A percentile compares a stretch with the other conserved stretches of the same genome.
These are phyloP conservation scores for Apophysomyces ossiformis DNA, from an alignment of 371 early-diverging fungal species.

Conservation along the genomic window DNA sequence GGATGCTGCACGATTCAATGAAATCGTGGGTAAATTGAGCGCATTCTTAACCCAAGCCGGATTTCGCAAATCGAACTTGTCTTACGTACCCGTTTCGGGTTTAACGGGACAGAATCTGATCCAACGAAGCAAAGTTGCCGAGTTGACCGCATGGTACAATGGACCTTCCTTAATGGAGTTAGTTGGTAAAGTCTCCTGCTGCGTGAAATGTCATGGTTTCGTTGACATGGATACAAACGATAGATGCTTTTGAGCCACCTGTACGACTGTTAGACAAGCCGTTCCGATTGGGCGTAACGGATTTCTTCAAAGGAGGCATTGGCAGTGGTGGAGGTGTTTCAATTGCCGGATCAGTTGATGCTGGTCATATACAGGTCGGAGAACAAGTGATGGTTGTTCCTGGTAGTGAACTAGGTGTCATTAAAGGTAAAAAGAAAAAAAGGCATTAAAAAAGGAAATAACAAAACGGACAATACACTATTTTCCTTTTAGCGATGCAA, in stretches of 20 bases:
- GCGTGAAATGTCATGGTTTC: background rate
- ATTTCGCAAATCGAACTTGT: conserved; percentile 71
- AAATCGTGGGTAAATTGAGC: conserved; percentile 68
- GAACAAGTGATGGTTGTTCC: conserved; percentile 85
- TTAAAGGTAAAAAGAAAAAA: conserved; percentile 66
- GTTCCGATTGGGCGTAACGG: conserved; percentile 82
- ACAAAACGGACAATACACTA: background rate
- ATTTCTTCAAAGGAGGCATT: conserved; percentile 84
- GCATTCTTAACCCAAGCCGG: conserved; percentile 77
- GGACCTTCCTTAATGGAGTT: conserved; percentile 68
- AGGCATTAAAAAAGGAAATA: background rate
- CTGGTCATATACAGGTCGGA: conserved; percentile 86
- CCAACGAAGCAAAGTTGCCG: conserved; percentile 39
- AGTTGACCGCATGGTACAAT: conserved; percentile 68
- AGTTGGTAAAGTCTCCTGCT: conserved; percentile 47
- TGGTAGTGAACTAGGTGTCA: conserved; percentile 71
- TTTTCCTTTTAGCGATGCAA: conserved; percentile 60
- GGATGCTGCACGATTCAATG: conserved; percentile 76
- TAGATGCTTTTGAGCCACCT: conserved; percentile 77
- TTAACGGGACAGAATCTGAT: conserved; percentile 86
- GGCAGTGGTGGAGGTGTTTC: conserved; percentile 74
- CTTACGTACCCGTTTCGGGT: conserved; percentile 89
- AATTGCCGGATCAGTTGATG: conserved; percentile 85
- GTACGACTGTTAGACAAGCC: conserved; percentile 77
- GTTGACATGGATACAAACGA: conserved; percentile 10